Conservation (phyloP, 148 eudicot species). For the Vaccinium macrocarpon region DNA sequence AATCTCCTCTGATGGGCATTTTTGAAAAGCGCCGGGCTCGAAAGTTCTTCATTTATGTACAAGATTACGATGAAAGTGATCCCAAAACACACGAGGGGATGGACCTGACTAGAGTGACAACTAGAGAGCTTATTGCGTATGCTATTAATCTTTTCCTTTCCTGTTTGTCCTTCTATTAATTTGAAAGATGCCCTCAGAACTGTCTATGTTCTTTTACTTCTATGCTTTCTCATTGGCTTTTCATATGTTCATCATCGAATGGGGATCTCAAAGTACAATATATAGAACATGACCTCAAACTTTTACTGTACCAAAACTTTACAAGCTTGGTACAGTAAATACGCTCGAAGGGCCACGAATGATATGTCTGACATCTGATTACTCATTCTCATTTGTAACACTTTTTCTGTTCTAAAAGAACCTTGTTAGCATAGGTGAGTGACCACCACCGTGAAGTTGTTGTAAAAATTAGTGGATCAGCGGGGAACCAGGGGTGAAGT, state of each 20-base stretch:
- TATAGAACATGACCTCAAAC: neutral
- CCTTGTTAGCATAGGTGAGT: neutral
- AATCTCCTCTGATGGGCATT: conserved; percentile 95
- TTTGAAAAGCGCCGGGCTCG: conserved; percentile 95
- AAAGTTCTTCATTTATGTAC: conserved; percentile 82
- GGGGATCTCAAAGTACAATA: neutral
- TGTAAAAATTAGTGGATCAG: neutral
- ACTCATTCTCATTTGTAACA: neutral
- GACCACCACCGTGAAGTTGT: neutral
- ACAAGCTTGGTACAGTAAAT: neutral
- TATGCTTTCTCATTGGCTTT: neutral
- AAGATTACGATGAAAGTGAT: conserved; percentile 71
- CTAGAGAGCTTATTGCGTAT: conserved; percentile 88
- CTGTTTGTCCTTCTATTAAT: neutral
- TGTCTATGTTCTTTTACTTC: neutral
- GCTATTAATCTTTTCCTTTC: conserved; percentile 25
- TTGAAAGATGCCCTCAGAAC: neutral
- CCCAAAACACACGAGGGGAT: conserved; percentile 86
- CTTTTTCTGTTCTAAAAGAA: neutral
- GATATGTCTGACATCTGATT: neutral
- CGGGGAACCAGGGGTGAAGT: neutral
- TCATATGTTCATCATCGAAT: neutral
- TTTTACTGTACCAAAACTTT: neutral
- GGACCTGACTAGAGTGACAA: conserved; percentile 82
- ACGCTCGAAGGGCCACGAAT: neutral